Conservation (phyloP, 2,329 filamentous ascomycete species). For the Aspergillus sp. region DNA sequence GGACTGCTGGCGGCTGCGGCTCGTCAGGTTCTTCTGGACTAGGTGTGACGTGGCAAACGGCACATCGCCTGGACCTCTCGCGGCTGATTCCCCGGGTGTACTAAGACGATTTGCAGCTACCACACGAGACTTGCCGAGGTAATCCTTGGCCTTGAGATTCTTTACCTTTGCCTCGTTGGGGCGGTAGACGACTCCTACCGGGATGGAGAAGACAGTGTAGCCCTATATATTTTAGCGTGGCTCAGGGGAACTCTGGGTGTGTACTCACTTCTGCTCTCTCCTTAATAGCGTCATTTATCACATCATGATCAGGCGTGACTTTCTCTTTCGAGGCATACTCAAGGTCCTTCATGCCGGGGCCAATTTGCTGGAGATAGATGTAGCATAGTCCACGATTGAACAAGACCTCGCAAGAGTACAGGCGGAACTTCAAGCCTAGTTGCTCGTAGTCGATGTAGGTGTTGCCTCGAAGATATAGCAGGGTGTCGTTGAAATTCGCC, state of each 20-base stretch:
- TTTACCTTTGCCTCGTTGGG: slow-evolving; percentile 98
- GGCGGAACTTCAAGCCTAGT: slow-evolving; percentile 89
- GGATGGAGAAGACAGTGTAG: slow-evolving; percentile 98
- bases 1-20: slow-evolving; percentile 77
- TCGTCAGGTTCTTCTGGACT: slow-evolving; percentile 81
- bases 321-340: slow-evolving; percentile 93
- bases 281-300: slow-evolving; percentile 94
- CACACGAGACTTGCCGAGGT: slow-evolving; percentile 91
- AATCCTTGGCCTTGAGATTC: slow-evolving; percentile 97
- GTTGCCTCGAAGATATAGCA: slow-evolving; percentile 92
- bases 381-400: slow-evolving; percentile 98
- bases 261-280: slow-evolving; percentile 81
- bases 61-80: slow-evolving; percentile 67
- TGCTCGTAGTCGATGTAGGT: slow-evolving; percentile 98
- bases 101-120: slow-evolving; percentile 66
- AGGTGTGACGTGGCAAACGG: slow-evolving; percentile 93
- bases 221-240: slow-evolving; percentile 59
- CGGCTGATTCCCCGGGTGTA: slow-evolving; percentile 6
- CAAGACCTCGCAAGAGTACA: slow-evolving; percentile 95
- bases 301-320: slow-evolving; percentile 92
- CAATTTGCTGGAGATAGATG: slow-evolving; percentile 92
- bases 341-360: slow-evolving; percentile 88
- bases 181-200: slow-evolving; percentile 90
- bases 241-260: neutral
- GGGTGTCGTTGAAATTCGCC: slow-evolving; percentile 97